Base-by-base conservation (phyloP, 371 early-diverging fungal genomes). In the Cokeromyces recurvatus region DNA sequence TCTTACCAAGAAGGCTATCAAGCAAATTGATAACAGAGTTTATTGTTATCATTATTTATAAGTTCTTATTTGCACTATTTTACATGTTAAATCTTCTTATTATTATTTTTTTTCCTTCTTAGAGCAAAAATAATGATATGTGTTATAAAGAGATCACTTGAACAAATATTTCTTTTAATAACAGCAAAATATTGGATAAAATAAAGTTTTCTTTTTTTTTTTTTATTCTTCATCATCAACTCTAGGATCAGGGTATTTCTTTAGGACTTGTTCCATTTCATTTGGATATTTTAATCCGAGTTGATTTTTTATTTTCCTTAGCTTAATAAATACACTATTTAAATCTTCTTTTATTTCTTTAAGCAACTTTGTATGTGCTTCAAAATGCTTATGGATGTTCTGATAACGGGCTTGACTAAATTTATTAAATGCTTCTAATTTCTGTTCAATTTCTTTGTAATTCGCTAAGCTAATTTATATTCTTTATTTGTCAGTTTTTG, bases 391-490 rank as follows among this genome's bases (percentile, higher is more conserved):
- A 25, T 71, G 58, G 2, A 75, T 50, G n/a, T 71, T 43, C 24
- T 67, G 56, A 36, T 68, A 75, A 2, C 76, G 58, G 20, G 64
- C 67, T 35, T 62, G 57, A 52, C 76, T 75, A 43, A 71, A 75
- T 5, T 67, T 65, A 24, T 75, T 75, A 31, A 75, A 69, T 0
- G 76, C 66, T 12, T 55, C 61, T 31, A 75, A 29, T 12, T 53
- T 64, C 23, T 59, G 55, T 17, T 66, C 61, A 14, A 58, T 46
- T 0, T 48, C 48, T 50, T 62, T 52, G 31, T 54, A 66, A 8
- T 57, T 48, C 9, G 42, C 25, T 9, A 68, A 23, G 25, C 69
- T 73, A 54, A 11, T 29, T 15, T 9, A 19, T 5, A 41, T 10
- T 45, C 20, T 32, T 16, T 35, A 21, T 45, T 45, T 34, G 8